These are phyloP conservation scores for Dryadomyces sulphureus DNA, from an alignment of 2,329 filamentous ascomycete genomes.

Conservation along the genomic window DNA sequence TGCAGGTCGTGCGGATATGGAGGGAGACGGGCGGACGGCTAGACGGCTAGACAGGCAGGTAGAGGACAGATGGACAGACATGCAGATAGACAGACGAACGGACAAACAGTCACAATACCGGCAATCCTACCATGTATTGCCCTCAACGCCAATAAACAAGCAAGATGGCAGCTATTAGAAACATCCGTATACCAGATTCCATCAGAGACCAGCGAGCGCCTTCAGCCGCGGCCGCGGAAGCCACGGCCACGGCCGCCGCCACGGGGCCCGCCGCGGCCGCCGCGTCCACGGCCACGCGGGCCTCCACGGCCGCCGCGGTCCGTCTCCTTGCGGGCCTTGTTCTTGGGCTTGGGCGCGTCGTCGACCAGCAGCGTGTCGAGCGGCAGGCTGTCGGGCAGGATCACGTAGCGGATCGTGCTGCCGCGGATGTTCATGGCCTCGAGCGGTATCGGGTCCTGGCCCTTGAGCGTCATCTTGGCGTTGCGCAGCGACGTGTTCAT, in stretches of 20 bases:
- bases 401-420: conserved; percentile 90
- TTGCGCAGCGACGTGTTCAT: conserved; percentile 97
- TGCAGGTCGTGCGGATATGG: conserved; percentile 83
- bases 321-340: conserved; percentile 93
- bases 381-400: conserved; percentile 88
- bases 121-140: not conserved
- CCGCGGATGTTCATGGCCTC: conserved; percentile 96
- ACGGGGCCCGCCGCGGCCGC: conserved; percentile 6
- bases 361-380: conserved; percentile 93
- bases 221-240: conserved; percentile 7
- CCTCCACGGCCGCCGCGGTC: conserved; percentile 34
- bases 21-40: too few species aligned
- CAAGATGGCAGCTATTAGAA: not conserved
- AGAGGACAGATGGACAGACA: not conserved
- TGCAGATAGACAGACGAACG: not conserved
- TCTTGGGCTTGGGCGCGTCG: conserved; percentile 96
- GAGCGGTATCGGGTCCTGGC: conserved; percentile 72
- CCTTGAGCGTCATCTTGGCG: conserved; percentile 89
- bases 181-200: not conserved
- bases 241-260: conserved; percentile 10
- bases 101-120: not conserved
- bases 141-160: conserved; percentile 1
- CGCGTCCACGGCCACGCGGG: conserved; percentile 17
- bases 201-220: not conserved
- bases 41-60: too few species aligned